phyloP scores from a whole-genome alignment of 1,139 yeast genomes.

The Lipomyces yarrowii region DNA sequence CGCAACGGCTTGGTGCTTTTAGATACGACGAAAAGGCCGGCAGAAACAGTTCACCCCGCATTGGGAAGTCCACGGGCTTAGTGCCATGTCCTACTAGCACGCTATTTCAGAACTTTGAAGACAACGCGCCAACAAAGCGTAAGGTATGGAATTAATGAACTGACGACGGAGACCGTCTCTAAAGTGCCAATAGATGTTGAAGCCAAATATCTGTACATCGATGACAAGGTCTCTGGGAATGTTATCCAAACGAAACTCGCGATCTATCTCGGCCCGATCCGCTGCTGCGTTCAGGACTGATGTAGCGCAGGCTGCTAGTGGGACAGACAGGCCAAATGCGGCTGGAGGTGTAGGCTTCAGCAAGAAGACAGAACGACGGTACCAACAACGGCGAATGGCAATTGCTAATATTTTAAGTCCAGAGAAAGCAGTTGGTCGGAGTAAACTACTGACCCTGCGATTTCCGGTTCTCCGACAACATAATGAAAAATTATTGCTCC shows the following conservation, averaged over 20 bases:
- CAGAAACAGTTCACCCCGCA: background rate
- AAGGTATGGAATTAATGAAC: conserved; percentile 2
- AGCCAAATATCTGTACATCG: background rate
- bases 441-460: conserved; percentile 2
- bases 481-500: background rate
- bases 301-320: conserved; percentile 1
- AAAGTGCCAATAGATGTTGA: background rate
- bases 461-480: background rate
- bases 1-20: conserved; percentile 7
- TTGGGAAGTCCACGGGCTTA: background rate
- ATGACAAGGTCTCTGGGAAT: background rate
- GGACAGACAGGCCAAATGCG: background rate
- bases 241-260: background rate
- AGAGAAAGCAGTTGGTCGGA: conserved; percentile 6
- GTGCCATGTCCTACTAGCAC: background rate
- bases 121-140: conserved; percentile 5
- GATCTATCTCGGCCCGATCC: conserved; percentile 6
- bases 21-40: background rate
- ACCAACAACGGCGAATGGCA: background rate
- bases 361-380: conserved; percentile 12
- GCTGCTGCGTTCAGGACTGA: conserved; percentile 6
- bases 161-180: background rate
- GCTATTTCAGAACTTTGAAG: background rate
- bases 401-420: conserved; percentile 12
- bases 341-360: background rate